phyloP scores from a whole-genome alignment of 2,329 filamentous ascomycete species.

The Calonectria hongkongensis region DNA sequence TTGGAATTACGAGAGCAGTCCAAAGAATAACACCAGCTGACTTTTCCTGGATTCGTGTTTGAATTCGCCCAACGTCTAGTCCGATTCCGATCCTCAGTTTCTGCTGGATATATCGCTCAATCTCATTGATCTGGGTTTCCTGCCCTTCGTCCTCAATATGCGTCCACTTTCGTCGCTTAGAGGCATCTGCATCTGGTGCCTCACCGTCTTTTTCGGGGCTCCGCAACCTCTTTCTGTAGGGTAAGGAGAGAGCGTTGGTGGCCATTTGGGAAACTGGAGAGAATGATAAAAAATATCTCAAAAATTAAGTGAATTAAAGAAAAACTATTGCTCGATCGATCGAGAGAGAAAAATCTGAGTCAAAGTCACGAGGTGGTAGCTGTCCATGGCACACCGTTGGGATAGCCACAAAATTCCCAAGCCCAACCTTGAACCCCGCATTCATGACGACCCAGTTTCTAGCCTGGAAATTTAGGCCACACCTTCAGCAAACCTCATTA shows the following conservation, averaged over 20 bases:
- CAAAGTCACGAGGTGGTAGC: too few species aligned
- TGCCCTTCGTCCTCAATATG: neutral
- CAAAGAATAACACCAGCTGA: neutral
- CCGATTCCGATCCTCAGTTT: slow-evolving; percentile 1
- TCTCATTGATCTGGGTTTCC: neutral
- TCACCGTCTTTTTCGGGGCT: slow-evolving; percentile 18
- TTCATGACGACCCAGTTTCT: too few species aligned
- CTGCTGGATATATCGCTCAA: neutral
- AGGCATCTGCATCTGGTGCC: neutral
- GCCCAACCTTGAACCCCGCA: too few species aligned
- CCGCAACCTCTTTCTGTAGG: slow-evolving; percentile 1
- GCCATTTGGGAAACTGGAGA: neutral
- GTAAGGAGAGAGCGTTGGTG: neutral
- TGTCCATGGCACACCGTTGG: too few species aligned
- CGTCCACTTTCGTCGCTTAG: neutral
- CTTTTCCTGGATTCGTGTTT: neutral
- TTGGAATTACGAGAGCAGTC: slow-evolving; percentile 11
- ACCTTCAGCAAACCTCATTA: too few species aligned
- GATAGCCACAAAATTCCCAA: too few species aligned
- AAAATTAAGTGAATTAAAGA: neutral
- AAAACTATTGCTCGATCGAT: too few species aligned
- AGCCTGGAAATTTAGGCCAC: too few species aligned
- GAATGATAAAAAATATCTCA: neutral
- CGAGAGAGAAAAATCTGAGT: too few species aligned
- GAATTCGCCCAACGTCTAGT: neutral